Evolutionary conservation across 2,329 filamentous ascomycete genomes (phyloP), one percentile per base, ranked within the genome.

Genomic region (Phaeomoniella chlamydospora): DNA sequence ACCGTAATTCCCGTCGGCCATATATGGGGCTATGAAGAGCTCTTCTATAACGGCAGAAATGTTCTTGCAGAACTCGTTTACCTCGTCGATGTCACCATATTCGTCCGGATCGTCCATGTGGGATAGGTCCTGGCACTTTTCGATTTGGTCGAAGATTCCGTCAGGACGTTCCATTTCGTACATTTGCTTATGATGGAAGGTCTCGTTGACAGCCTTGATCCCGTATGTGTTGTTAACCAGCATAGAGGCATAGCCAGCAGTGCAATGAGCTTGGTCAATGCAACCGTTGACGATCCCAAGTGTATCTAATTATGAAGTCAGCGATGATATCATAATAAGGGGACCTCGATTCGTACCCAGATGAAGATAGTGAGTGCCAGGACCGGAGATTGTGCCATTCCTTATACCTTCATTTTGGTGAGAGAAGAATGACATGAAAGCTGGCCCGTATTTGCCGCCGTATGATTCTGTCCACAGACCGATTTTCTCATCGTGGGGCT

Each of bases 271-370:
- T 44, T 70, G 64, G 48, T 86, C 81, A 22, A 85, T 61, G 43
- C 77, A 72, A 10, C 78, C 80, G 51, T 85, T 82, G 39, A 83
- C 61, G 39, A 86, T 79, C 15, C 79, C 78, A 0, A 85, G 22
- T 9, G 22, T 26, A 26, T 26, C 22, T 26, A n/a, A 9, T 6
- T n/a, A 9, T 9, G 22, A 26, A n/a, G 22, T 26, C 22, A 26
- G n/a, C 22, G n/a, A n/a, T 9, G 9, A n/a, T 26, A 6, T 9
- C n/a, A 6, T n/a, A n/a, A n/a, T 6, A 26, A n/a, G 6, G n/a
- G 9, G n/a, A n/a, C 22, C 9, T 6, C 6, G 9, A 26, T 9
- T 55, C 0, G 77, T 72, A 11, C 59, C 61, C 5, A 85, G 39
- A 3, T 34, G 41, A 31, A 49, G 15, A 9, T 42, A 37, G 13